These are phyloP conservation scores for Penicillium crystallinum DNA, from an alignment of 495 filamentous ascomycete genomes.

Conservation along the genomic window DNA sequence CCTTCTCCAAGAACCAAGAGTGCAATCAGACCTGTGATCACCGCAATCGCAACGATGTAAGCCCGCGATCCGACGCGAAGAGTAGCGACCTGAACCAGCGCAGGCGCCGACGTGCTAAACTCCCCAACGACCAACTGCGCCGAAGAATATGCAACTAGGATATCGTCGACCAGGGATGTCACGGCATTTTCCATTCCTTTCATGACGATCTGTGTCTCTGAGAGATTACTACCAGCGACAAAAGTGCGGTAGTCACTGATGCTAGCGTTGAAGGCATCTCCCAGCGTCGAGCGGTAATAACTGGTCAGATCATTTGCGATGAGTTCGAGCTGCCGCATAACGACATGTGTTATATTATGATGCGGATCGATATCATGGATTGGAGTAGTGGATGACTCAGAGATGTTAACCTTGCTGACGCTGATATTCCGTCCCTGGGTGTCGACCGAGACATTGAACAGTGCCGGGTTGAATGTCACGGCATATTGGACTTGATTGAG, in stretches of 20 bases:
- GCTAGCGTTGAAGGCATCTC: constrained; percentile 27
- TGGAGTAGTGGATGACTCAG: not conserved
- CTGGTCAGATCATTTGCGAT: constrained; percentile 27
- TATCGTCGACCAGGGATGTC: constrained; percentile 29
- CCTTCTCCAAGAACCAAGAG: constrained; percentile 13
- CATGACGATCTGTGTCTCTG: constrained; percentile 18
- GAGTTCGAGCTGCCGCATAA: constrained; percentile 23
- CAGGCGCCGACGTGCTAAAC: constrained; percentile 4
- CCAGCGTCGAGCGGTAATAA: constrained; percentile 27
- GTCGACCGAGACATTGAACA: constrained; percentile 29
- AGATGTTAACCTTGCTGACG: constrained; percentile 5
- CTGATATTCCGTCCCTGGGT: constrained; percentile 23
- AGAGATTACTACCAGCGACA: not conserved
- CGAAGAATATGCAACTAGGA: constrained; percentile 23
- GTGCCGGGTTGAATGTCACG: constrained; percentile 21
- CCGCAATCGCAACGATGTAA: constrained; percentile 28
- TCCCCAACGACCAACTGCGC: constrained; percentile 30
- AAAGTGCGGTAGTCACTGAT: constrained; percentile 21
- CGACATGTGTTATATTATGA: constrained; percentile 21
- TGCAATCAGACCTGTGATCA: constrained; percentile 14
- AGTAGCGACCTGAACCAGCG: constrained; percentile 10
- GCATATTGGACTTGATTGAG: constrained; percentile 29
- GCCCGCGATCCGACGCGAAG: constrained; percentile 19
- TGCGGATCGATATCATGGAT: constrained; percentile 24
- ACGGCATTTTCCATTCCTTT: constrained; percentile 28